Percentiles rank a stretch among this genome's conserved stretches.
phyloP scores from a whole-genome alignment of 371 early-diverging fungal genomes.

The Syncephalastrum monosporum region DNA sequence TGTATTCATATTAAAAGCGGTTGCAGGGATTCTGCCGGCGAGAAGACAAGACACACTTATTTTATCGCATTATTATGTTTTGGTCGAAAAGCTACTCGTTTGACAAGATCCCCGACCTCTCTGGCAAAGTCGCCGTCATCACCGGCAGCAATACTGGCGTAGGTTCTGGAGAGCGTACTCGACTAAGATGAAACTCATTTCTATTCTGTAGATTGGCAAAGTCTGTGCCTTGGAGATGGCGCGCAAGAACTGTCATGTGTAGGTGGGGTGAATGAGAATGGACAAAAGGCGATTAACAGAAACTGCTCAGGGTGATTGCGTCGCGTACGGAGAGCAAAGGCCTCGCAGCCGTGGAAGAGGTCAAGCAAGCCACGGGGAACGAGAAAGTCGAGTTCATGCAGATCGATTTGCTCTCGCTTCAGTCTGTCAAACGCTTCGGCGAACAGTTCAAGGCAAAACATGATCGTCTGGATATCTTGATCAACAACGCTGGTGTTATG shows the following conservation, averaged over 20 bases:
- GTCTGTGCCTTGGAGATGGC: slow-evolving; percentile 61
- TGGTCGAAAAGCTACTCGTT: slow-evolving; percentile 20
- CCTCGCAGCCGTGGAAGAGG: slow-evolving; percentile 43
- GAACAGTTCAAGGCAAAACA: slow-evolving; percentile 44
- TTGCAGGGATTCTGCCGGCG: too few relatives aligned
- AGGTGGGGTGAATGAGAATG: slow-evolving; percentile 6
- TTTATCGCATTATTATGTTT: slow-evolving; percentile 4
- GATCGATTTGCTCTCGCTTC: slow-evolving; percentile 59
- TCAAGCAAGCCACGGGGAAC: slow-evolving; percentile 55
- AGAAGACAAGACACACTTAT: too few relatives aligned
- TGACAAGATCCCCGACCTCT: slow-evolving; percentile 61
- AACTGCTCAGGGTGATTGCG: slow-evolving; percentile 41
- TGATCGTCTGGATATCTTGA: slow-evolving; percentile 56
- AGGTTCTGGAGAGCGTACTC: slow-evolving; percentile 5
- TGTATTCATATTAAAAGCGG: too few relatives aligned
- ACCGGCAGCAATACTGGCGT: slow-evolving; percentile 74
- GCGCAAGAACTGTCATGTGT: slow-evolving; percentile 55
- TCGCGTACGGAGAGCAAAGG: slow-evolving; percentile 54
- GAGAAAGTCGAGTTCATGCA: slow-evolving; percentile 51
- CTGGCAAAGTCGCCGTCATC: slow-evolving; percentile 67
- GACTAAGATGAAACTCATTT: not conserved
- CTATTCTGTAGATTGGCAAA: slow-evolving; percentile 50
- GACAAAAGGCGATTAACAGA: not conserved
- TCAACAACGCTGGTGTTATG: slow-evolving; percentile 77
- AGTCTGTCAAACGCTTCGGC: slow-evolving; percentile 54